Percentiles rank a stretch among this genome's conserved stretches.
These are phyloP conservation scores for Claviceps purpurea DNA, from an alignment of 2,329 filamentous ascomycete genomes.

Conservation along the genomic window DNA sequence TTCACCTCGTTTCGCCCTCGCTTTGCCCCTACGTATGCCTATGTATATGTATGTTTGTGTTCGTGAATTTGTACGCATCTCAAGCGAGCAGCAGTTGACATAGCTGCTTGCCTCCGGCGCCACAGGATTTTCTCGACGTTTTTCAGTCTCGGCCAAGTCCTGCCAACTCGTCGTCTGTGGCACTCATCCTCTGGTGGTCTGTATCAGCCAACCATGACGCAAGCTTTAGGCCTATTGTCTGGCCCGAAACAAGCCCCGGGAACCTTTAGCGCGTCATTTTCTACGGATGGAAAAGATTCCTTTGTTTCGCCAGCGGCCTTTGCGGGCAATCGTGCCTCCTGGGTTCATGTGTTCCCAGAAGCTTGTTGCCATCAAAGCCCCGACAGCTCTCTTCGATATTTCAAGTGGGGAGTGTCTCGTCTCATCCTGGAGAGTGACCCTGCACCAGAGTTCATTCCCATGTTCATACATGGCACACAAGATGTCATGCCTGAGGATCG, in stretches of 20 bases:
- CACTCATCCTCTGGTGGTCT: conserved; percentile 73
- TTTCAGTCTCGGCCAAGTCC: conserved; percentile 78
- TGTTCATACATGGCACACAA: conserved; percentile 88
- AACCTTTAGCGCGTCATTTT: conserved; percentile 36
- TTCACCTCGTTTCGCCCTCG: neutral
- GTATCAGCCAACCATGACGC: conserved; percentile 77
- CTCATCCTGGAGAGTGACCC: conserved; percentile 83
- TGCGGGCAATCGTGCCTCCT: conserved; percentile 55
- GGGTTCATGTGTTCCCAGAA: conserved; percentile 95
- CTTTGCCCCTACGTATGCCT: no score
- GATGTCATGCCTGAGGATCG: conserved; percentile 78
- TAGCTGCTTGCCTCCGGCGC: neutral
- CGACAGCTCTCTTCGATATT: conserved; percentile 73
- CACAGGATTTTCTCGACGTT: conserved; percentile 56
- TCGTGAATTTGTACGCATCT: neutral
- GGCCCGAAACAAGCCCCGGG: conserved; percentile 35
- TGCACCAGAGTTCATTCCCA: conserved; percentile 77
- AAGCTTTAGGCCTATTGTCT: conserved; percentile 75
- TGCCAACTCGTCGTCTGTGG: conserved; percentile 72
- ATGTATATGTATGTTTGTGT: no score
- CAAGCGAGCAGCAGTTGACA: neutral
- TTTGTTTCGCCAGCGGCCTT: conserved; percentile 63
- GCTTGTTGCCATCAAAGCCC: conserved; percentile 85
- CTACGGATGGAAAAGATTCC: conserved; percentile 51
- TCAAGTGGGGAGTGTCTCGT: conserved; percentile 93